Evolutionary conservation across 2,329 filamentous ascomycete species (phyloP).

Genomic region (Ophioceras dolichostomum): DNA sequence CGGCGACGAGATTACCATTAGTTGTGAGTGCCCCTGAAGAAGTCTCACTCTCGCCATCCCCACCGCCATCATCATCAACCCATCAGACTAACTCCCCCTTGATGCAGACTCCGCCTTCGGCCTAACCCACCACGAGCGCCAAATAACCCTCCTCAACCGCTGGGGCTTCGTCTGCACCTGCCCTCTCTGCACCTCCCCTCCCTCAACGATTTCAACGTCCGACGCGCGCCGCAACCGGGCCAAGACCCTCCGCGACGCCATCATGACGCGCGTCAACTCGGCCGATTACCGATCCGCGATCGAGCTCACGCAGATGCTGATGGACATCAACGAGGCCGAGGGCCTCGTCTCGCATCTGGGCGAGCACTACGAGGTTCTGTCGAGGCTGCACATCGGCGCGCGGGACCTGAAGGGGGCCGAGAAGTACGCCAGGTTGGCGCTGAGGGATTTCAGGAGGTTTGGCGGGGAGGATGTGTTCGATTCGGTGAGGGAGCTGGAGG

Average conservation of each 20-base stretch:
- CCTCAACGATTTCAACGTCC: constrained; percentile 7
- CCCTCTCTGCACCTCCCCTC: constrained; percentile 9
- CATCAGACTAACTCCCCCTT: constrained; percentile 2
- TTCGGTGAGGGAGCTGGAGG: constrained; percentile 3
- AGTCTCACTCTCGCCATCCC: not conserved
- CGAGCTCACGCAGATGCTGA: constrained; percentile 12
- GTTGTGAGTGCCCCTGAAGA: constrained; percentile 9
- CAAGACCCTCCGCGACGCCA: not conserved
- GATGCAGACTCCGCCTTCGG: constrained; percentile 8
- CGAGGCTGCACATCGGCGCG: constrained; percentile 10
- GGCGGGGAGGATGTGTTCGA: constrained; percentile 1
- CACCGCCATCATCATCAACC: constrained; percentile 4
- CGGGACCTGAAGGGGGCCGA: constrained; percentile 9
- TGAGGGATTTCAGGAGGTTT: constrained; percentile 10
- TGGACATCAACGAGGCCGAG: constrained; percentile 10
- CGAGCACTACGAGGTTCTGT: constrained; percentile 15
- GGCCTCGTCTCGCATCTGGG: constrained; percentile 13
- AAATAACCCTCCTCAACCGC: constrained; percentile 6
- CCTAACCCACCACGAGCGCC: constrained; percentile 10
- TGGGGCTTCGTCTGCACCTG: constrained; percentile 18
- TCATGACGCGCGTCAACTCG: not conserved
- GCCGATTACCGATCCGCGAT: constrained; percentile 1
- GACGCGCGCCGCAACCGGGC: constrained; percentile 11
- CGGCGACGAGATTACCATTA: constrained; percentile 18
- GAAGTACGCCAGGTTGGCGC: constrained; percentile 9